Evolutionary conservation across 2,329 filamentous ascomycete species (phyloP), one percentile per base, ranked within the genome.

Genomic region (Aspergillus sojae): DNA sequence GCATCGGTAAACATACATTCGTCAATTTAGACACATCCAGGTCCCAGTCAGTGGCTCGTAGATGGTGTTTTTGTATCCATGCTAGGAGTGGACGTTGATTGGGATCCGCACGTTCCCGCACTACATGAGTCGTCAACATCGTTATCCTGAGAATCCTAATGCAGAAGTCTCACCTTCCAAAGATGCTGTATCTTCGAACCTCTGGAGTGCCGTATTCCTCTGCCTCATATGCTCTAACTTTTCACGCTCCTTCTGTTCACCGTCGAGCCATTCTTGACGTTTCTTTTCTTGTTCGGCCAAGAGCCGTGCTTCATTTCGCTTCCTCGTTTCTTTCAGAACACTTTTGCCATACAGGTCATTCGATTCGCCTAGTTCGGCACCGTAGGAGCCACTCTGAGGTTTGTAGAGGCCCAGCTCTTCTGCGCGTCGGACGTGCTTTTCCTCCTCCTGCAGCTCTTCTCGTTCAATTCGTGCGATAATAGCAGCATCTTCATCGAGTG

Each of bases 181-280:
- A 32, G 79, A 70, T 28, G 73, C 72, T 9, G 72, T 65, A 23
- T 75, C 74, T 43, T 79, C 72, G 57, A 74, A 78, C 55, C 75
- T 74, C 64, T 78, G 75, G 58, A 80, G 63, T 28, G 73, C 69
- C 39, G 72, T 80, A 61, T 76, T 78, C 58, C 70, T 72, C 58
- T 74, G 71, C 21, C 76, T 59, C 57, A 75, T 72, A 21, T 66
- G 72, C 62, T 70, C 68, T 45, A 77, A 26, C 52, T 69, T 72
- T 62, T 79, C 77, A 14, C 69, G 70, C 43, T 80, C 74, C 64
- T 75, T 72, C 34, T 81, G 79, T 67, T 86, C 85, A n/a, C 81
- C 81, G 11, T 78, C 74, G 32, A 86, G 79, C 84, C 85, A 87
- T 60, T 80, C 75, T 53, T 79, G 80, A 46, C 83, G 83, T 68